These are phyloP conservation scores for Tetrapisispora nanseiensis DNA, from an alignment of 805 yeast genomes.

Conservation along the genomic window DNA sequence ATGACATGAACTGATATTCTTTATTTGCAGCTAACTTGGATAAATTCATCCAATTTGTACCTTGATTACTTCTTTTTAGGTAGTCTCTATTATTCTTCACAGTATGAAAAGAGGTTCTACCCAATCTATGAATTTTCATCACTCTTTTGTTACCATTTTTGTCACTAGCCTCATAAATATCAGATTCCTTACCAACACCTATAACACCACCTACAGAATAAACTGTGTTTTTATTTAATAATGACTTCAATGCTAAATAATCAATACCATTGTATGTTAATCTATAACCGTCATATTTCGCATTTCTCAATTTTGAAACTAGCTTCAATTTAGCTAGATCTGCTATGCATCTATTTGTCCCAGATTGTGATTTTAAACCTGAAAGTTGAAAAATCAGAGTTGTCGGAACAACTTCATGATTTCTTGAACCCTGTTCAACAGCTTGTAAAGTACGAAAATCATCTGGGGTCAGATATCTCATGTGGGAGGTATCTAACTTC, in stretches of 20 bases:
- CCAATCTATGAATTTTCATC: constrained; percentile 83
- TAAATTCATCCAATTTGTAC: constrained; percentile 86
- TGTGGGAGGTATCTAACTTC: constrained; percentile 88
- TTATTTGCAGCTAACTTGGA: constrained; percentile 86
- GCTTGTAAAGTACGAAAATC: constrained; percentile 87
- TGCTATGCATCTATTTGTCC: constrained; percentile 67
- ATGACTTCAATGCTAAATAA: constrained; percentile 77
- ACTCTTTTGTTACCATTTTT: constrained; percentile 57
- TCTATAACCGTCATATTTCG: constrained; percentile 90
- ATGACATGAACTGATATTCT: constrained; percentile 81
- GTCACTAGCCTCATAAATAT: constrained; percentile 76
- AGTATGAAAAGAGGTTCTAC: constrained; percentile 85
- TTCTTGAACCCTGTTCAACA: constrained; percentile 80
- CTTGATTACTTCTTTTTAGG: constrained; percentile 50
- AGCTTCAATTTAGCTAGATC: constrained; percentile 82
- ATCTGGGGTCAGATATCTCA: constrained; percentile 85
- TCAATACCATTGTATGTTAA: constrained; percentile 86
- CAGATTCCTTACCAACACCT: constrained; percentile 97
- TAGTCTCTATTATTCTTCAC: constrained; percentile 93
- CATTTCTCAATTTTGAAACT: constrained; percentile 71
- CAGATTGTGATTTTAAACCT: constrained; percentile 63
- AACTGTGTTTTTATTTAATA: constrained; percentile 63
- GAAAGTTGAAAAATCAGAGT: constrained; percentile 71
- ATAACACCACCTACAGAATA: constrained; percentile 77
- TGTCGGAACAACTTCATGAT: constrained; percentile 93